A percentile compares a stretch with the other conserved stretches of the same genome.
These are phyloP conservation scores for Diaporthe amygdali DNA, from an alignment of 2,329 filamentous ascomycete genomes.

Conservation along the genomic window DNA sequence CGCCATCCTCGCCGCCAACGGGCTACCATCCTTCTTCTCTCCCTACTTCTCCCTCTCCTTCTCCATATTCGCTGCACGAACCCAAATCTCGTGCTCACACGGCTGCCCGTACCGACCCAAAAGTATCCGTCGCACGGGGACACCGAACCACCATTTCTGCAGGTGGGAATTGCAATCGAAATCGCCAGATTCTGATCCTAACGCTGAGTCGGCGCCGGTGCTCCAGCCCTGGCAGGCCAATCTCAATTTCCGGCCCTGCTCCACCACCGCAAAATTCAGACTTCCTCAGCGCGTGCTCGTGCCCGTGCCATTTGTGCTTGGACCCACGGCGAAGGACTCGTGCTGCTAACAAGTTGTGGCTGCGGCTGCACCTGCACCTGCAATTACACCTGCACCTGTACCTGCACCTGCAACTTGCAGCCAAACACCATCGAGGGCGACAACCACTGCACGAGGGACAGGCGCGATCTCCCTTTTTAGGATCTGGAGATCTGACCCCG, in stretches of 20 bases:
- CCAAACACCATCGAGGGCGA: not conserved
- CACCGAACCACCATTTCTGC: not conserved
- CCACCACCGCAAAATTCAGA: conserved; percentile 20
- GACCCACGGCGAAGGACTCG: conserved; percentile 4
- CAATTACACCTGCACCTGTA: not conserved
- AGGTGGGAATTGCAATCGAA: not conserved
- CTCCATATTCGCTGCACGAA: not conserved
- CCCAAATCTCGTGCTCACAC: not conserved
- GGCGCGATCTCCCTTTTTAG: not conserved
- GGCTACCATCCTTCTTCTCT: not conserved
- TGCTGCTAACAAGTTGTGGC: not conserved
- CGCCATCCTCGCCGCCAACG: not conserved
- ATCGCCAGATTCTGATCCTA: conserved; percentile 4
- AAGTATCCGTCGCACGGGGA: not conserved
- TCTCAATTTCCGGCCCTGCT: conserved; percentile 15
- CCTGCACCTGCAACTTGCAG: not conserved
- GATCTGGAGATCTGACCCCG: not conserved
- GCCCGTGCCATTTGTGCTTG: not conserved
- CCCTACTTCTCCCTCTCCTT: not conserved
- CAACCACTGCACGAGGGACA: not conserved
- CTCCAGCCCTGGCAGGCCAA: conserved; percentile 18
- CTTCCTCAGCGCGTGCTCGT: not conserved
- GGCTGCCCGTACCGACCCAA: not conserved
- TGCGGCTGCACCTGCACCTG: not conserved
- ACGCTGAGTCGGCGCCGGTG: conserved; percentile 1